Conservation (phyloP, 495 filamentous ascomycete genomes). For the Penicillium macrosclerotiorum region DNA sequence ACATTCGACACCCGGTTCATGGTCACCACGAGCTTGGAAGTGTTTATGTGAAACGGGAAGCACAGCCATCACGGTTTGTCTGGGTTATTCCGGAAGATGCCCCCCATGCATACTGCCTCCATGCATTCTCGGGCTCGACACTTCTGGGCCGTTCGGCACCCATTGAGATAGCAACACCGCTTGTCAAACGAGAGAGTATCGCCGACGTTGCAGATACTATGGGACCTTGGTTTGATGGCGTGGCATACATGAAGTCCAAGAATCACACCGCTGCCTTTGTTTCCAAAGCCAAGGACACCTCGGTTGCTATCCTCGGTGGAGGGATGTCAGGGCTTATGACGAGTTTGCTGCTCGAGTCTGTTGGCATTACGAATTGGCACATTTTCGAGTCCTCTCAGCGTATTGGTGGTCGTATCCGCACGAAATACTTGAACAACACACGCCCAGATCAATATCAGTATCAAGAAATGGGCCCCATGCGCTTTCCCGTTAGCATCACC, state of each 20-base stretch:
- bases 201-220: constrained; percentile 47
- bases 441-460: constrained; percentile 64
- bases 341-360: constrained; percentile 45
- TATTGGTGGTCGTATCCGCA: constrained; percentile 59
- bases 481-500: constrained; percentile 53
- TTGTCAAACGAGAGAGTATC: constrained; percentile 26
- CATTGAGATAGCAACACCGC: constrained; percentile 15
- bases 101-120: constrained; percentile 28
- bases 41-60: constrained; percentile 25
- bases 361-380: constrained; percentile 55
- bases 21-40: constrained; percentile 29
- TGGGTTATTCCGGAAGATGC: constrained; percentile 33
- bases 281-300: constrained; percentile 43
- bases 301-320: constrained; percentile 61
- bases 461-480: constrained; percentile 76
- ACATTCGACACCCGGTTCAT: constrained; percentile 10
- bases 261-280: constrained; percentile 52
- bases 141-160: constrained; percentile 27
- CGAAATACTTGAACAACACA: constrained; percentile 56
- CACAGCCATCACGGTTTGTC: constrained; percentile 30
- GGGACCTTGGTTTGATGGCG: constrained; percentile 71
- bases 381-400: constrained; percentile 51
- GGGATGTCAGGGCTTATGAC: constrained; percentile 70
- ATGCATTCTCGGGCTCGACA: constrained; percentile 27
- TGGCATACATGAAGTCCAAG: constrained; percentile 57